Conservation (phyloP, 2,329 filamentous ascomycete genomes). For the Venturia carpophila region DNA sequence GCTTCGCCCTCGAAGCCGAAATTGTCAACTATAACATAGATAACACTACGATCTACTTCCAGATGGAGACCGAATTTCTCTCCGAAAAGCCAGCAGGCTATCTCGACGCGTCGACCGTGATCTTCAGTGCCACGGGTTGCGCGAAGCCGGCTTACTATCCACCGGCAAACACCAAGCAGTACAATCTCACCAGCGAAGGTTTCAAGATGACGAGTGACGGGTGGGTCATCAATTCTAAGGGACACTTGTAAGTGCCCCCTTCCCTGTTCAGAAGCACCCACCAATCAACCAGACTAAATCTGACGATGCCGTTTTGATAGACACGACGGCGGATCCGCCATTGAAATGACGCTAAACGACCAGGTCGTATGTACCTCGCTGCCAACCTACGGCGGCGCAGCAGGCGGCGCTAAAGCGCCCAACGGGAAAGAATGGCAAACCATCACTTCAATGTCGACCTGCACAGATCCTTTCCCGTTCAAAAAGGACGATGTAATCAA, state of each 20-base stretch:
- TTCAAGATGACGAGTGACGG: constrained; percentile 15
- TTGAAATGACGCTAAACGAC: constrained; percentile 12
- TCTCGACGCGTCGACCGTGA: constrained; percentile 15
- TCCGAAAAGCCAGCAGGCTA: constrained; percentile 1
- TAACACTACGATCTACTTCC: constrained; percentile 10
- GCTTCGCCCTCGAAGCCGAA: constrained; percentile 9
- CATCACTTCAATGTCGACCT: constrained; percentile 12
- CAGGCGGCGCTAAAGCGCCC: neutral
- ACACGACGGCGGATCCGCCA: constrained; percentile 12
- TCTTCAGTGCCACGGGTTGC: constrained; percentile 17
- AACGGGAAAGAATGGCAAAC: constrained; percentile 16
- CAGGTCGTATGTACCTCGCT: constrained; percentile 2
- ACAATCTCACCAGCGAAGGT: constrained; percentile 12
- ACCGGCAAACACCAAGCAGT: neutral
- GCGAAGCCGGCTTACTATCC: constrained; percentile 8
- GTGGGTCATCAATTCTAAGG: constrained; percentile 7
- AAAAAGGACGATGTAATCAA: constrained; percentile 15
- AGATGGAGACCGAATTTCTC: constrained; percentile 1
- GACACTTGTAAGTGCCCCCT: neutral
- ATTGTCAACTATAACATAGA: constrained; percentile 15
- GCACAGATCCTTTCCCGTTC: constrained; percentile 8
- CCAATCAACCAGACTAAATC: neutral
- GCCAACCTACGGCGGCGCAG: neutral
- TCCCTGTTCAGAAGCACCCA: neutral
- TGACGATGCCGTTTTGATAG: neutral